Evolutionary conservation across 2,329 filamentous ascomycete genomes (phyloP).

Genomic region (Exophiala aquamarina): DNA sequence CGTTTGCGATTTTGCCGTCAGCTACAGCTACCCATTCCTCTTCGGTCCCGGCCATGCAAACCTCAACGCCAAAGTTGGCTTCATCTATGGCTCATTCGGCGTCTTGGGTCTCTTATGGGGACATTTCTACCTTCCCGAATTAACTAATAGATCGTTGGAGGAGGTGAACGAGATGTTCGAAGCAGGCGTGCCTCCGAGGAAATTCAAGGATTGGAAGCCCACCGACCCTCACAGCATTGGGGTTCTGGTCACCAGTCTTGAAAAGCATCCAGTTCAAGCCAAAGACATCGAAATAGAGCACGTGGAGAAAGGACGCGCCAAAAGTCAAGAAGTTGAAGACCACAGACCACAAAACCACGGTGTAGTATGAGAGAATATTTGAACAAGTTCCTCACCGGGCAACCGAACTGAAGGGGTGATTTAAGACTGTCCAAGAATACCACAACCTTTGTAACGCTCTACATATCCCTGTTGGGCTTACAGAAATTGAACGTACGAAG

Average conservation of each 20-base stretch:
- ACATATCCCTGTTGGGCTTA: no score
- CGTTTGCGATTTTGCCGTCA: conserved; percentile 7
- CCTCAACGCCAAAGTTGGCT: background rate
- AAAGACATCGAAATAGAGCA: no score
- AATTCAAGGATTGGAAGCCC: background rate
- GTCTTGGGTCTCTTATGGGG: conserved; percentile 67
- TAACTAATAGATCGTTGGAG: conserved; percentile 53
- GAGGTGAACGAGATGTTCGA: conserved; percentile 8
- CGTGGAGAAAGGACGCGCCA: no score
- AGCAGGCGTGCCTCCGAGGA: background rate
- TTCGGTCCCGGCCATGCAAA: background rate
- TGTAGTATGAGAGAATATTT: no score
- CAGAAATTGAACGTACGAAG: no score
- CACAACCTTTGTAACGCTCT: no score
- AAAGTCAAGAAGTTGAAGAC: no score
- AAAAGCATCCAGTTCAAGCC: background rate
- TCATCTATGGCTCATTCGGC: conserved; percentile 65
- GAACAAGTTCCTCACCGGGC: no score
- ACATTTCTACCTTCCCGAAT: conserved; percentile 71
- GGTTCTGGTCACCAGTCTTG: background rate
- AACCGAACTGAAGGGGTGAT: no score
- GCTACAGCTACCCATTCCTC: background rate
- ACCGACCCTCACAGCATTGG: background rate
- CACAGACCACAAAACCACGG: no score
- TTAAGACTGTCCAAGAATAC: conserved; percentile 14